Percentiles rank a stretch among this genome's conserved stretches.
Conservation (phyloP, 768 basidiomycete species). For the Tylopilus cervinicoccineus region DNA sequence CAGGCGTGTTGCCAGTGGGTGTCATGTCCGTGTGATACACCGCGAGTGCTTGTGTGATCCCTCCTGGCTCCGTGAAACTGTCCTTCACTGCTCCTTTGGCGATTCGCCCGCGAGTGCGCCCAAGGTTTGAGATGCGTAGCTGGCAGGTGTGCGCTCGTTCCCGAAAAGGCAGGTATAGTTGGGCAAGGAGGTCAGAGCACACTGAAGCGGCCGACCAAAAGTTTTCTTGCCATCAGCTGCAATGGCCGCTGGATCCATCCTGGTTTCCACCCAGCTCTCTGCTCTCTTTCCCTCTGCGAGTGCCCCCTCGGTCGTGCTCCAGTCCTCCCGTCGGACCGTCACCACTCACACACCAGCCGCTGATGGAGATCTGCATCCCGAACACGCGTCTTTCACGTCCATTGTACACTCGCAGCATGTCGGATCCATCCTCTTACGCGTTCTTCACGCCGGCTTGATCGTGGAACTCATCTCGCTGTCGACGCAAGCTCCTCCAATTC, state of each 20-base stretch:
- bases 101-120: conserved; percentile 13
- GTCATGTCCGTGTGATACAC: conserved; percentile 28
- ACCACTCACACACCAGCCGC: conserved; percentile 43
- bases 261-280: conserved; percentile 61
- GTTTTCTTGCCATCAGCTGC: conserved; percentile 2
- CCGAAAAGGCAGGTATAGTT: conserved; percentile 25
- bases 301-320: conserved; percentile 48
- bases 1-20: too few relatives aligned
- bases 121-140: conserved; percentile 9
- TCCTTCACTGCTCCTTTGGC: background rate
- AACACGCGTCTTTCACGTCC: conserved; percentile 70
- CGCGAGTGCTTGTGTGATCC: conserved; percentile 3
- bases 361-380: conserved; percentile 45
- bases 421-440: conserved; percentile 67
- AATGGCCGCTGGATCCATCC: conserved; percentile 31
- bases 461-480: conserved; percentile 77
- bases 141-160: conserved; percentile 1
- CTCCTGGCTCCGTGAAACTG: conserved; percentile 3
- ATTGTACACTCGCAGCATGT: conserved; percentile 52
- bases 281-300: conserved; percentile 54
- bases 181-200: background rate
- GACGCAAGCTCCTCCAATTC: conserved; percentile 58
- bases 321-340: conserved; percentile 54
- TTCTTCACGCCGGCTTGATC: conserved; percentile 69
- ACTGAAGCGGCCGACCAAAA: background rate